Conservation (phyloP, 1,284 basidiomycete species). For the Puccinia hordei region DNA sequence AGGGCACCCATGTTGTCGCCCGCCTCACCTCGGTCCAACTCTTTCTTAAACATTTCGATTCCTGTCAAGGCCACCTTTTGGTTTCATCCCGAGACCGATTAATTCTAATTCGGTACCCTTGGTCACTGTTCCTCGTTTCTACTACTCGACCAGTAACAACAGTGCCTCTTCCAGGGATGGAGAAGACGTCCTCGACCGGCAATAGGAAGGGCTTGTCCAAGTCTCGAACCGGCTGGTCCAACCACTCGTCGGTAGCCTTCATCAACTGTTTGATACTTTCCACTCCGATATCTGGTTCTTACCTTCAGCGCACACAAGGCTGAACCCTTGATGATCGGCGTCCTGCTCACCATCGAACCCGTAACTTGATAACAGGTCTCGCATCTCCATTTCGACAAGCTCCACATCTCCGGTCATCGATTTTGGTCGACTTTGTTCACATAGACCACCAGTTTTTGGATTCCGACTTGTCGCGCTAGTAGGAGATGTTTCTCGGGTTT, state of each 20-base stretch:
- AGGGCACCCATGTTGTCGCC: slow-evolving; percentile 99
- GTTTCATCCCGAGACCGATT: slow-evolving; percentile 77
- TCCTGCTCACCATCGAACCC: slow-evolving; percentile 96
- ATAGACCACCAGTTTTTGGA: slow-evolving; percentile 98
- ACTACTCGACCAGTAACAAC: slow-evolving; percentile 96
- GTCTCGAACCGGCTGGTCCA: slow-evolving; percentile 92
- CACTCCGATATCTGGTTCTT: slow-evolving; percentile 76
- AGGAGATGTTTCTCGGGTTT: slow-evolving; percentile 98
- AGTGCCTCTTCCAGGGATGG: slow-evolving; percentile 96
- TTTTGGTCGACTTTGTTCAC: slow-evolving; percentile 99
- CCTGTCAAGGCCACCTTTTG: slow-evolving; percentile 95
- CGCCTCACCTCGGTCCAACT: slow-evolving; percentile 94
- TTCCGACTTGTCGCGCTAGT: slow-evolving; percentile 95
- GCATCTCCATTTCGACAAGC: slow-evolving; percentile 99
- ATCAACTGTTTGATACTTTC: slow-evolving; percentile 83
- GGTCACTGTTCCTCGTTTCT: slow-evolving; percentile 86
- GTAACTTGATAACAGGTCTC: slow-evolving; percentile 81
- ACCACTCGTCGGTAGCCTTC: slow-evolving; percentile 87
- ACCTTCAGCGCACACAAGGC: slow-evolving; percentile 93
- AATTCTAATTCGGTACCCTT: slow-evolving; percentile 96
- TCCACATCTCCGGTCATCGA: slow-evolving; percentile 95
- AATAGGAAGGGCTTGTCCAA: slow-evolving; percentile 98
- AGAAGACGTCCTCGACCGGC: slow-evolving; percentile 96
- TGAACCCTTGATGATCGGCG: slow-evolving; percentile 95
- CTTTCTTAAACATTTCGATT: slow-evolving; percentile 99